phyloP scores from a whole-genome alignment of 2,329 filamentous ascomycete genomes.

The Drechslerella dactyloides region DNA sequence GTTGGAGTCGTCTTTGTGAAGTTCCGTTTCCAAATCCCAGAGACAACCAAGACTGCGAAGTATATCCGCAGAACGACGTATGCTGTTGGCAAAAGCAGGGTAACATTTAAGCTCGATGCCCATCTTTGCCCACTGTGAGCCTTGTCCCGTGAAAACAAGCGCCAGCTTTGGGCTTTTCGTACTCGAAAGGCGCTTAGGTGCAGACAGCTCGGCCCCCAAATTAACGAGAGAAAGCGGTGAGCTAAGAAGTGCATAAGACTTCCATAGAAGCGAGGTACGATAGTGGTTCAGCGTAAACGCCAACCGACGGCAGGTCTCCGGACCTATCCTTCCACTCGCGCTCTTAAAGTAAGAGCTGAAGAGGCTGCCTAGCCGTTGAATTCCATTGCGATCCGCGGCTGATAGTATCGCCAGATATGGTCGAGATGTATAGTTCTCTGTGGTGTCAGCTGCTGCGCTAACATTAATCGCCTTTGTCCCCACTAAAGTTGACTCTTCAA shows the following conservation, averaged over 20 bases:
- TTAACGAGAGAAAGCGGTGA: background rate
- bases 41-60: constrained; percentile 12
- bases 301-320: no score
- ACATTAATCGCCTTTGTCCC: no score
- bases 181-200: constrained; percentile 2
- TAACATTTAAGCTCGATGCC: constrained; percentile 55
- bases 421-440: no score
- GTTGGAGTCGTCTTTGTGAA: constrained; percentile 4
- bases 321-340: no score
- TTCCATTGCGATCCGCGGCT: constrained; percentile 21
- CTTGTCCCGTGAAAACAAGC: constrained; percentile 61
- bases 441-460: no score
- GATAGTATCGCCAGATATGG: constrained; percentile 20
- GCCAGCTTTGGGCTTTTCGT: constrained; percentile 7
- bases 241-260: constrained; percentile 7
- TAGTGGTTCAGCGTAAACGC: no score
- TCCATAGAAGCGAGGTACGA: background rate
- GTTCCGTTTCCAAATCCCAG: constrained; percentile 15
- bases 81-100: constrained; percentile 17
- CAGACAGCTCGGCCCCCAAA: background rate
- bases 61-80: constrained; percentile 8
- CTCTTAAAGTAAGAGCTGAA: no score
- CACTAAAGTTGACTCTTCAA: background rate
- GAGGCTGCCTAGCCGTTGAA: constrained; percentile 7
- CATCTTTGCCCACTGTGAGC: constrained; percentile 61